Base-by-base conservation (phyloP, 495 filamentous ascomycete genomes). In the Penicillium desertorum region DNA sequence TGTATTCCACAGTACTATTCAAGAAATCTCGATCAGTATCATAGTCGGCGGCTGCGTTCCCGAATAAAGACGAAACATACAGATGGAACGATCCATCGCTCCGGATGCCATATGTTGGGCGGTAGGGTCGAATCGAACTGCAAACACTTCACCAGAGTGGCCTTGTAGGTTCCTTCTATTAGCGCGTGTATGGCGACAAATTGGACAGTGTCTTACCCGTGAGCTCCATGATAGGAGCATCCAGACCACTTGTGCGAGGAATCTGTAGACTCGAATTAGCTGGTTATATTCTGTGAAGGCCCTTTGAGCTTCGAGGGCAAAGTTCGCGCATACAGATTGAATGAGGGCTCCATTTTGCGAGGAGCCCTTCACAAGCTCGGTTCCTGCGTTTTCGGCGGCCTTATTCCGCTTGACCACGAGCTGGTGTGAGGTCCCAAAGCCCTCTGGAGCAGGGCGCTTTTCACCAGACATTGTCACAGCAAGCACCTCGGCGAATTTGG, bases 151-250 rank as follows among this genome's bases (percentile, higher is more conserved):
- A 10, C 89, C 84, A 32, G 81, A 81, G 64, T 88, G 86, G 25
- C 86, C 84, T 84, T 49, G 27, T 17, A 22, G 10, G 29, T 59
- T 34, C 4, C 5, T 55, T n/a, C 55, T 51, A 25, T 59, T 25
- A 69, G 57, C 23, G 39, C 22, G 54, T 47, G 30, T 43, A 41
- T 8, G 22, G 6, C 11, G 3, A 23, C 39, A 34, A 9, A 57
- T 51, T 32, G 43, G 42, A 53, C 30, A 17, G 36, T 20, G 55
- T 39, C 71, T 84, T 82, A 73, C 92, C 93, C 47, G 86, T 86
- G 34, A 98, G 79, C 71, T 98, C 92, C 91, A 98, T 96, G 48
- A 97, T 86, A 4, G 93, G 93, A 46, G 94, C 89, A 69, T 95
- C 88, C 7, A 98, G 82, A 41, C 85, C 86, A 70, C 90, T 96